Percentiles rank a stretch among this genome's conserved stretches.
These are phyloP conservation scores for Rhynchospora pubera DNA, from an alignment of 176 grass and related monocot species.

Conservation along the genomic window DNA sequence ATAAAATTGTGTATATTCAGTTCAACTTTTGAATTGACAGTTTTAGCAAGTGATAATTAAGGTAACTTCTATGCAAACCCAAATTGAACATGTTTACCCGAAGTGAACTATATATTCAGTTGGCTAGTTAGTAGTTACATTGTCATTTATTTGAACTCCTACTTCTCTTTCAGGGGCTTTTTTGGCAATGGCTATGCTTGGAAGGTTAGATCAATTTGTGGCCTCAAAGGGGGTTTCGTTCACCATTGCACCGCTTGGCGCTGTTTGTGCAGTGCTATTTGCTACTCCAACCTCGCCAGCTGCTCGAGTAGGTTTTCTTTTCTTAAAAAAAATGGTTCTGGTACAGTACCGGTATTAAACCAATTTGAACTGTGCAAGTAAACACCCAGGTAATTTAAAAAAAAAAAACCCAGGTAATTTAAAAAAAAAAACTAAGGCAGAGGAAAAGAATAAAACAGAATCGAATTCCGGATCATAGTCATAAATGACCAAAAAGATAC, in stretches of 20 bases:
- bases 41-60: not conserved
- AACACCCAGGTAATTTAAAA: not conserved
- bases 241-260: conserved; percentile 83
- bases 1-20: not conserved
- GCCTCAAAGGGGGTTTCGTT: conserved; percentile 54
- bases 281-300: conserved; percentile 49
- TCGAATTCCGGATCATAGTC: not conserved
- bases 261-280: conserved; percentile 76
- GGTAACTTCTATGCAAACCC: not conserved
- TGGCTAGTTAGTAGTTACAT: not conserved
- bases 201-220: conserved; percentile 68
- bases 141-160: not conserved
- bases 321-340: not conserved
- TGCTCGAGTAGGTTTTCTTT: conserved; percentile 43
- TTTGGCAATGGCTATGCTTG: conserved; percentile 74
- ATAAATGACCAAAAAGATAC: no score
- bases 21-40: not conserved
- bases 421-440: no score
- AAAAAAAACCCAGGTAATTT: no score
- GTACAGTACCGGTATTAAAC: not conserved
- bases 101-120: not conserved
- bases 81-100: no score
- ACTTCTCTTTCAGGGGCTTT: conserved; percentile 54
- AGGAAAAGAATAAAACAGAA: not conserved
- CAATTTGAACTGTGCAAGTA: not conserved